phyloP scores from a whole-genome alignment of 2,329 filamentous ascomycete species.

The Thelonectria discophora region DNA sequence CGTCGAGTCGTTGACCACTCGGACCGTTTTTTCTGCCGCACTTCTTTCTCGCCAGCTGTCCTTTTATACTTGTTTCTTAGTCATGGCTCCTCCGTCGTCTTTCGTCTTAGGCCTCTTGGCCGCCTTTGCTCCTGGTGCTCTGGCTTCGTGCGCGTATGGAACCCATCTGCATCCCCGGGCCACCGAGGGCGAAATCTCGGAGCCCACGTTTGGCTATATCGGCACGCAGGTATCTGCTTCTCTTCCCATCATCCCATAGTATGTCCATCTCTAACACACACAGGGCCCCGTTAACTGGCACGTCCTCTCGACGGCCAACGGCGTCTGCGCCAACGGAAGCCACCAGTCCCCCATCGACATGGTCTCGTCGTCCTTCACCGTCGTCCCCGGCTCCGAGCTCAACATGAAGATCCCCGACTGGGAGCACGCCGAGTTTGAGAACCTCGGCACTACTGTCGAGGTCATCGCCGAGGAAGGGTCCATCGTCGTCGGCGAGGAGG shows the following conservation, averaged over 20 bases:
- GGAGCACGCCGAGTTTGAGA: constrained; percentile 55
- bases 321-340: constrained; percentile 57
- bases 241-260: background rate
- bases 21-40: background rate
- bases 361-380: constrained; percentile 41
- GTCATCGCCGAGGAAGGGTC: constrained; percentile 58
- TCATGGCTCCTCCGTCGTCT: constrained; percentile 10
- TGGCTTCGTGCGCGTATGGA: constrained; percentile 53
- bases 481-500: constrained; percentile 50
- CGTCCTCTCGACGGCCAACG: constrained; percentile 53
- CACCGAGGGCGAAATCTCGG: constrained; percentile 42
- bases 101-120: constrained; percentile 31
- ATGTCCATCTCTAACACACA: background rate
- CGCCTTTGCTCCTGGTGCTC: constrained; percentile 26
- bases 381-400: constrained; percentile 45
- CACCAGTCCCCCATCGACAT: constrained; percentile 67
- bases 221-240: constrained; percentile 46
- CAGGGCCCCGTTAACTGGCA: constrained; percentile 64
- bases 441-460: constrained; percentile 62
- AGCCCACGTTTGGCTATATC: constrained; percentile 51
- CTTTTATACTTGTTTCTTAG: background rate
- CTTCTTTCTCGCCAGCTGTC: background rate
- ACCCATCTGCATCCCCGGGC: constrained; percentile 48
- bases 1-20: background rate
- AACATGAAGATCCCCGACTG: constrained; percentile 48